Evolutionary conservation across 202 grass and related monocot genomes (phyloP).

Genomic region (Alloteropsis angusta): DNA sequence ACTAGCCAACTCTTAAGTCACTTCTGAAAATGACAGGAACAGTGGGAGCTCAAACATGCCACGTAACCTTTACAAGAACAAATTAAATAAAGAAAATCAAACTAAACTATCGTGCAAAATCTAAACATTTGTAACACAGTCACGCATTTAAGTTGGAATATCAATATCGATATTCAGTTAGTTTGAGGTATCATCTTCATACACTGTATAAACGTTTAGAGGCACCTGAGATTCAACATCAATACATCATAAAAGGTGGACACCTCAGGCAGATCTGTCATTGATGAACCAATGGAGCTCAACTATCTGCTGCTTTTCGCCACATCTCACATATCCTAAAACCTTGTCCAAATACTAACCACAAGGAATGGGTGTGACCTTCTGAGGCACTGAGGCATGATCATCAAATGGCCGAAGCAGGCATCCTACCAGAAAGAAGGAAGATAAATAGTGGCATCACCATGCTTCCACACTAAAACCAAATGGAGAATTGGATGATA

Average conservation of each 20-base stretch:
- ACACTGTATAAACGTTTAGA: neutral
- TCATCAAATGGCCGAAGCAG: constrained; percentile 26
- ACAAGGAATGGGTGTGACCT: constrained; percentile 4
- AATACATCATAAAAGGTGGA: constrained; percentile 18
- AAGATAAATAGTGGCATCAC: constrained; percentile 36
- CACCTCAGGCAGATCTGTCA: constrained; percentile 7
- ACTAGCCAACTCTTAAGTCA: neutral
- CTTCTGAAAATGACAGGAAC: constrained; percentile 6
- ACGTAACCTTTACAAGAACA: neutral
- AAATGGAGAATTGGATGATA: constrained; percentile 27
- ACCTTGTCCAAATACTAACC: constrained; percentile 24
- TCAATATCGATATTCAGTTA: neutral
- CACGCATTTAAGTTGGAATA: neutral
- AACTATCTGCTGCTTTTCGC: constrained; percentile 23
- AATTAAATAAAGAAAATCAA: neutral
- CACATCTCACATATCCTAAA: constrained; percentile 37
- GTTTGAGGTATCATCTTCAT: constrained; percentile 5
- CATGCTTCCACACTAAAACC: constrained; percentile 42
- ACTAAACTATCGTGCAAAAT: neutral
- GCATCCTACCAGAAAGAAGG: constrained; percentile 26
- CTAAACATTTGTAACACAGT: neutral
- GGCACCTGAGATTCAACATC: neutral
- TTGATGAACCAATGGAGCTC: constrained; percentile 26
- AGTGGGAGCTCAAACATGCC: neutral
- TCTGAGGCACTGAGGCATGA: neutral